Evolutionary conservation across 177 flowering plant species (phyloP), one percentile per base, ranked within the genome.

Genomic region (Telopea speciosissima): DNA sequence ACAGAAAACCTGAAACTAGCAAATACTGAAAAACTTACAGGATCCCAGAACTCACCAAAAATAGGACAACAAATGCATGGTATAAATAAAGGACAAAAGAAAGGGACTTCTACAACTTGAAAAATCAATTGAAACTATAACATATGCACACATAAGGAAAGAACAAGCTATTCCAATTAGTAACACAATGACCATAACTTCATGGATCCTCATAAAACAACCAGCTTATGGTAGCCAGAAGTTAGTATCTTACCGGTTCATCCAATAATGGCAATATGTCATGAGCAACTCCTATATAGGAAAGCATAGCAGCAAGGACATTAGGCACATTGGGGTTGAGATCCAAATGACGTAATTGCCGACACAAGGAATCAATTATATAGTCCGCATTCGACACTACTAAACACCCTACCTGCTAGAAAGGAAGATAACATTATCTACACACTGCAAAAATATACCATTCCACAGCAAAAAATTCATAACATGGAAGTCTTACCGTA

Each of bases 381-480:
- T 91, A 95, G 79, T 95, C 99, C 66, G 99, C 86, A 86, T 93
- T 95, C 72, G 70, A 89, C 76, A 93, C 70, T 59, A 95, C 95
- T 58, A 95, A 74, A 69, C 85, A 77, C 59, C 97, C 96, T 9
- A 93, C 99, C 99, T 95, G 84, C 80, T 77, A 79, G 45, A 59
- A 52, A 74, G 28, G 24, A 61, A 56, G 23, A 44, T 44, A 58
- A 11, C 6, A 68, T 67, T 11, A 69, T 5, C 62, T 60, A 69
- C 10, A 54, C 16, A 66, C 44, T 62, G 64, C 23, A n/a, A 17
- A 58, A 42, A 62, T 28, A 68, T 24, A 24, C 36, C 24, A 19
- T n/a, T 7, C 61, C 19, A 16, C 22, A 54, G 61, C 14, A 36
- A 8, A 36, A 36, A 36, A 22, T 42, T 42, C 61, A 14, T 62